Percentiles rank a stretch among this genome's conserved stretches.
These are phyloP conservation scores for Dactylellina haptotyla DNA, from an alignment of 2,329 filamentous ascomycete species.

Conservation along the genomic window DNA sequence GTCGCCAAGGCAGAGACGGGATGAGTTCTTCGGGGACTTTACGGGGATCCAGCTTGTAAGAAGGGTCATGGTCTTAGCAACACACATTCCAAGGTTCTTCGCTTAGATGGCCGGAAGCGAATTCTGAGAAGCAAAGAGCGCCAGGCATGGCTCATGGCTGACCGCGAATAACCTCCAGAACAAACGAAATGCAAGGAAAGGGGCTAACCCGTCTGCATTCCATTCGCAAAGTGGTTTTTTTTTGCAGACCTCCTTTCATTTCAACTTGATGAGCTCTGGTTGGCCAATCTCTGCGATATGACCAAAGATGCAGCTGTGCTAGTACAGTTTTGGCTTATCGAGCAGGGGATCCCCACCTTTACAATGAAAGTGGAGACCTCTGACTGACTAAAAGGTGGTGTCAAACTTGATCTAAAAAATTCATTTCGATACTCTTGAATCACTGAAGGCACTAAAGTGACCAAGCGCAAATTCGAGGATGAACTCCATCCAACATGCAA, in stretches of 20 bases:
- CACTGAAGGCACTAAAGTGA: conserved; percentile 31
- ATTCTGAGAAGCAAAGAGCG: conserved; percentile 8
- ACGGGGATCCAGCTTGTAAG: conserved; percentile 6
- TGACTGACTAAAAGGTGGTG: conserved; percentile 18
- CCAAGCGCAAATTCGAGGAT: conserved; percentile 52
- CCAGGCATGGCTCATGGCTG: conserved; percentile 23
- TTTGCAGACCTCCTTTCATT: conserved; percentile 50
- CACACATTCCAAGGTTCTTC: conserved; percentile 28
- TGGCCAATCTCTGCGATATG: conserved; percentile 48
- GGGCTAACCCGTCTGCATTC: conserved; percentile 29
- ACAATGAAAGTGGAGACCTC: conserved; percentile 40
- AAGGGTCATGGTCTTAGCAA: not conserved
- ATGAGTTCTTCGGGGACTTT: conserved; percentile 50
- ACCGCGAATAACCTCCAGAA: not conserved
- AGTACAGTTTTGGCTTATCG: conserved; percentile 53
- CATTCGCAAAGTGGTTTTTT: conserved; percentile 44
- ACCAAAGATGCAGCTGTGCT: conserved; percentile 53
- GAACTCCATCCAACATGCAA: conserved; percentile 37
- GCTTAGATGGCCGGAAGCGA: conserved; percentile 54
- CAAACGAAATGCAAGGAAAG: conserved; percentile 18
- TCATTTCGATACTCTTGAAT: conserved; percentile 27
- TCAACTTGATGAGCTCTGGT: conserved; percentile 30
- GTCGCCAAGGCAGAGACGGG: conserved; percentile 33
- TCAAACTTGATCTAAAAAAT: conserved; percentile 16
- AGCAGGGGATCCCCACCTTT: conserved; percentile 49